These are phyloP conservation scores for Suhomyces sp. DNA, from an alignment of 805 yeast species.

Conservation along the genomic window DNA sequence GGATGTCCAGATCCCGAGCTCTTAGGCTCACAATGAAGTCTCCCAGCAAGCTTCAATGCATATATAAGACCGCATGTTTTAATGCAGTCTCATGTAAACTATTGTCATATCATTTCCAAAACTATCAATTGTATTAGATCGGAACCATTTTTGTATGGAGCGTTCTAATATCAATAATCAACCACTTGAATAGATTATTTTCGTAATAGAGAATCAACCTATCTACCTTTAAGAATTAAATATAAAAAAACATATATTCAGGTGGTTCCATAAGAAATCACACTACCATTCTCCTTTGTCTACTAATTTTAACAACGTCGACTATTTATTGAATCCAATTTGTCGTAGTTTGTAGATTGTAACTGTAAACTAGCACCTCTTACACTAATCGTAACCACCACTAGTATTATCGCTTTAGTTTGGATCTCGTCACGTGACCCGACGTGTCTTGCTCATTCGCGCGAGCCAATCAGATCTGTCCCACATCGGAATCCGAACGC, in stretches of 20 bases:
- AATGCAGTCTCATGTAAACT: slow-evolving; percentile 2
- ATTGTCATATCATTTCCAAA: slow-evolving; percentile 1
- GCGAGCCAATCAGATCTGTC: slow-evolving; percentile 4
- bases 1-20: not conserved
- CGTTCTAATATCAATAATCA: not conserved
- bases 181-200: not conserved
- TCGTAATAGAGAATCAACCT: not conserved
- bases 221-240: not conserved
- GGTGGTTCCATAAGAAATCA: not conserved
- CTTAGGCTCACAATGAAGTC: not conserved
- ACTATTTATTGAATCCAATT: not conserved
- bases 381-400: not conserved
- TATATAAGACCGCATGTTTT: not conserved
- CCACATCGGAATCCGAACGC: slow-evolving; percentile 4
- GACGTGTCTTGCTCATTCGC: not conserved
- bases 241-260: not conserved
- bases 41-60: slow-evolving; percentile 3
- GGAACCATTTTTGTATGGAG: not conserved
- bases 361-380: not conserved
- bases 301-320: not conserved
- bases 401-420: not conserved
- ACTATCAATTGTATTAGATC: not conserved
- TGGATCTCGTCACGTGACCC: not conserved
- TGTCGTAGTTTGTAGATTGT: not conserved
- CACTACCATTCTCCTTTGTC: not conserved